These are phyloP conservation scores for Anaeromyces robustus DNA, from an alignment of 192 early-diverging fungal species.

Conservation along the genomic window DNA sequence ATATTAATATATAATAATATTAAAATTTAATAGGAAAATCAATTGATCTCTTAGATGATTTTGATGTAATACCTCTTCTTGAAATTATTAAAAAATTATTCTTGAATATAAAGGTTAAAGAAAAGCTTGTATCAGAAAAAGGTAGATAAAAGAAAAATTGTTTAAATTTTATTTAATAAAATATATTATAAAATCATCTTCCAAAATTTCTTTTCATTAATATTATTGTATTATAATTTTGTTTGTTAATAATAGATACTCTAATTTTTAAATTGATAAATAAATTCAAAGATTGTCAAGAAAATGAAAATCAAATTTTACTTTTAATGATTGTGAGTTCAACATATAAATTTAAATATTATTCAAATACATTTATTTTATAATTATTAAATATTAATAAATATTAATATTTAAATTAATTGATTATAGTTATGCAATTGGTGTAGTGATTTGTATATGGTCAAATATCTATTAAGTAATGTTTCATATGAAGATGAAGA, in stretches of 20 bases:
- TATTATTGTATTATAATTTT: too few relatives aligned
- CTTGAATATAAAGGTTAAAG: background rate
- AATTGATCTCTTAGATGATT: background rate
- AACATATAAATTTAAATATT: too few relatives aligned
- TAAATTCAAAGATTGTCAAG: background rate
- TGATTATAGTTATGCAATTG: background rate
- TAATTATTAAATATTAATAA: too few relatives aligned
- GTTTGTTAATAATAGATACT: too few relatives aligned
- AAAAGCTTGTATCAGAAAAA: background rate
- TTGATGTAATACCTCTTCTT: background rate
- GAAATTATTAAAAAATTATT: background rate
- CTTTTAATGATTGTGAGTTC: background rate
- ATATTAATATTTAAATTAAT: too few relatives aligned
- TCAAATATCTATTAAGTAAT: background rate
- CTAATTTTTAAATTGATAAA: background rate
- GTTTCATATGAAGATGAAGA: background rate
- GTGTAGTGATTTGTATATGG: background rate
- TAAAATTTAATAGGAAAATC: background rate
- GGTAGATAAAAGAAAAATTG: background rate
- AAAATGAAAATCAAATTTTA: background rate
- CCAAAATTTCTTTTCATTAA: too few relatives aligned
- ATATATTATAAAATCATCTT: too few relatives aligned
- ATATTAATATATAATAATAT: too few relatives aligned
- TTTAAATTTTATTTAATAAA: too few relatives aligned
- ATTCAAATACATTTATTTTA: too few relatives aligned